These are phyloP conservation scores for Neonothopanus nambi DNA, from an alignment of 1,284 basidiomycete genomes.

Conservation along the genomic window DNA sequence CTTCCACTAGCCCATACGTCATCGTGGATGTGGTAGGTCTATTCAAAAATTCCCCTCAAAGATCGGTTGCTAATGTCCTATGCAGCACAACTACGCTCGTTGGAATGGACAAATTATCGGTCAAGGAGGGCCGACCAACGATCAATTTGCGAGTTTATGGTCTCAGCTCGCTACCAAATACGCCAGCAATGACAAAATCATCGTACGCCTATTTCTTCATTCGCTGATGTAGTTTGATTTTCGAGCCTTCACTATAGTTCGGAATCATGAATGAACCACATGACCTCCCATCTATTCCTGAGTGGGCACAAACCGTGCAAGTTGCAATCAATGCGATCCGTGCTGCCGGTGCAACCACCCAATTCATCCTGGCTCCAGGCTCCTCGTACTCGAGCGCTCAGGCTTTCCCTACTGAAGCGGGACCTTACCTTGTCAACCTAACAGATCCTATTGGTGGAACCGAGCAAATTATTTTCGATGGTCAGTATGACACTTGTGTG, in stretches of 20 bases:
- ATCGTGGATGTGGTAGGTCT: constrained; percentile 47
- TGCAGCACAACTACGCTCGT: constrained; percentile 51
- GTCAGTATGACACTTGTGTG: constrained; percentile 21
- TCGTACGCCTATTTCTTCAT: constrained; percentile 29
- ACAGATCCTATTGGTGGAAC: constrained; percentile 54
- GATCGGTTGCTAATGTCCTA: not conserved
- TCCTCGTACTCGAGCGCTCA: constrained; percentile 39
- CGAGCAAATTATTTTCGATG: constrained; percentile 57
- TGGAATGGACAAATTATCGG: constrained; percentile 52
- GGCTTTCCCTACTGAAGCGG: constrained; percentile 51
- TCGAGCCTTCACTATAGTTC: constrained; percentile 24
- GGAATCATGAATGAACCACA: constrained; percentile 58
- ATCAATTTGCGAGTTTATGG: constrained; percentile 54
- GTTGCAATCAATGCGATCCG: constrained; percentile 51
- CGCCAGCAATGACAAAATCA: constrained; percentile 45
- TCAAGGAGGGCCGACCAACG: constrained; percentile 55
- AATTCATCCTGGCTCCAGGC: constrained; percentile 50
- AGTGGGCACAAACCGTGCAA: constrained; percentile 48
- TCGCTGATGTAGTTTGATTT: not conserved
- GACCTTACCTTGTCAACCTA: constrained; percentile 49
- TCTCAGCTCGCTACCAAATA: constrained; percentile 53
- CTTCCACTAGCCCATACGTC: constrained; percentile 42
- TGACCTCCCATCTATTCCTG: constrained; percentile 40
- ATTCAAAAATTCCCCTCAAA: not conserved
- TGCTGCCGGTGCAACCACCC: constrained; percentile 42